These are phyloP conservation scores for Nemania abortiva DNA, from an alignment of 2,329 filamentous ascomycete species.

Conservation along the genomic window DNA sequence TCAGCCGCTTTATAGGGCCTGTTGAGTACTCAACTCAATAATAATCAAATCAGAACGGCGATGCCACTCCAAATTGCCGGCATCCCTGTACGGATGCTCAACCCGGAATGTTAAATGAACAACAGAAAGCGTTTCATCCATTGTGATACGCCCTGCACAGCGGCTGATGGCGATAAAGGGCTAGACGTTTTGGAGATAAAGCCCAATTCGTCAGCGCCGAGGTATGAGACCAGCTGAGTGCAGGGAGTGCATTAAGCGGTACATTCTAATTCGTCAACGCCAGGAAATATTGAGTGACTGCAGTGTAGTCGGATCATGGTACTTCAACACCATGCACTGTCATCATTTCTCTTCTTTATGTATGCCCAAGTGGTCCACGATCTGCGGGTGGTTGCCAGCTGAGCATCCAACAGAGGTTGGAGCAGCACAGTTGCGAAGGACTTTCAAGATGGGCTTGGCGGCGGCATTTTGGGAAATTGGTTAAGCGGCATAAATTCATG, in stretches of 20 bases:
- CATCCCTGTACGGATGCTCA: too few relatives aligned
- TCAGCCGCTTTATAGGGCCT: neutral
- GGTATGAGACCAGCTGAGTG: too few relatives aligned
- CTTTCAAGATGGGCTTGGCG: neutral
- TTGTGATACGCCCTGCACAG: neutral
- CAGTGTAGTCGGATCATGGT: neutral
- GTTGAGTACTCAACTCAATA: neutral
- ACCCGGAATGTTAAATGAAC: neutral
- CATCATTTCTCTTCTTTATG: neutral
- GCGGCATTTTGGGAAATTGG: neutral
- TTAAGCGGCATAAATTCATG: neutral
- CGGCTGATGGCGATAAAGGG: neutral
- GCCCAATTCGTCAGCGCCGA: too few relatives aligned
- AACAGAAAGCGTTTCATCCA: neutral
- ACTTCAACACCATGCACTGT: neutral
- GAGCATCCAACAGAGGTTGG: neutral
- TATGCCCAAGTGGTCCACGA: neutral
- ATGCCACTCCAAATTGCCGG: too few relatives aligned
- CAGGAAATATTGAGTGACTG: neutral
- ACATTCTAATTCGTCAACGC: neutral
- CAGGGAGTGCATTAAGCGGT: neutral
- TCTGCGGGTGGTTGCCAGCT: neutral
- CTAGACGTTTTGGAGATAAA: neutral
- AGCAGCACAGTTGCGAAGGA: neutral
- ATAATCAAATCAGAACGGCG: too few relatives aligned